phyloP scores from a whole-genome alignment of 2,329 filamentous ascomycete species.

The Thielaviopsis populi region DNA sequence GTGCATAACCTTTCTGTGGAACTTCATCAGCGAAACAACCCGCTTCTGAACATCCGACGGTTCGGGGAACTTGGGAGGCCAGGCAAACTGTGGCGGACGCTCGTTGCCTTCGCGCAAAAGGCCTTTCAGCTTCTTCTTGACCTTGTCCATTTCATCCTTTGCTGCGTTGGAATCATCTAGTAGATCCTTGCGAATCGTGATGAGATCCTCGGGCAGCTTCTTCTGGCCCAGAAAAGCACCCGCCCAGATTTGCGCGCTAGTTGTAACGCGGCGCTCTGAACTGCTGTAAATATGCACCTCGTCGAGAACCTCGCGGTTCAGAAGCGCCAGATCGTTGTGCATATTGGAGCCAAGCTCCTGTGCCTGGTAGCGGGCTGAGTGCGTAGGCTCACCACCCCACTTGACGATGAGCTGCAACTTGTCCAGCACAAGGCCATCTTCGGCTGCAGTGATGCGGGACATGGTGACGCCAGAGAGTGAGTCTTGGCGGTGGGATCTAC shows the following conservation, averaged over 20 bases:
- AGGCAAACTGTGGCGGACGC: slow-evolving; percentile 91
- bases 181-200: slow-evolving; percentile 83
- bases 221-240: slow-evolving; percentile 77
- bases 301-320: slow-evolving; percentile 83
- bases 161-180: slow-evolving; percentile 95
- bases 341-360: slow-evolving; percentile 92
- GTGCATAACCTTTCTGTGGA: slow-evolving; percentile 88
- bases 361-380: slow-evolving; percentile 89
- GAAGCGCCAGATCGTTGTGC: slow-evolving; percentile 80
- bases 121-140: slow-evolving; percentile 97
- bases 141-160: slow-evolving; percentile 98
- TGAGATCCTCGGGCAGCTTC: slow-evolving; percentile 71
- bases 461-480: slow-evolving; percentile 82
- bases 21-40: slow-evolving; percentile 94
- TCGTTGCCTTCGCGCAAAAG: slow-evolving; percentile 83
- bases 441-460: slow-evolving; percentile 83
- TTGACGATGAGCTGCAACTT: slow-evolving; percentile 97
- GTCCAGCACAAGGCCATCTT: slow-evolving; percentile 84
- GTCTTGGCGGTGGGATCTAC: slow-evolving; percentile 52
- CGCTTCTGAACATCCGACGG: slow-evolving; percentile 83
- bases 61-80: slow-evolving; percentile 88
- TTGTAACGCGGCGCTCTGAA: slow-evolving; percentile 84
- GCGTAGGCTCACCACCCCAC: slow-evolving; percentile 96
- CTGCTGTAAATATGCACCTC: slow-evolving; percentile 93
- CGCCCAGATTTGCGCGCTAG: slow-evolving; percentile 92